Evolutionary conservation across 2,329 filamentous ascomycete genomes (phyloP).

Genomic region (Microcyclospora pomicola): DNA sequence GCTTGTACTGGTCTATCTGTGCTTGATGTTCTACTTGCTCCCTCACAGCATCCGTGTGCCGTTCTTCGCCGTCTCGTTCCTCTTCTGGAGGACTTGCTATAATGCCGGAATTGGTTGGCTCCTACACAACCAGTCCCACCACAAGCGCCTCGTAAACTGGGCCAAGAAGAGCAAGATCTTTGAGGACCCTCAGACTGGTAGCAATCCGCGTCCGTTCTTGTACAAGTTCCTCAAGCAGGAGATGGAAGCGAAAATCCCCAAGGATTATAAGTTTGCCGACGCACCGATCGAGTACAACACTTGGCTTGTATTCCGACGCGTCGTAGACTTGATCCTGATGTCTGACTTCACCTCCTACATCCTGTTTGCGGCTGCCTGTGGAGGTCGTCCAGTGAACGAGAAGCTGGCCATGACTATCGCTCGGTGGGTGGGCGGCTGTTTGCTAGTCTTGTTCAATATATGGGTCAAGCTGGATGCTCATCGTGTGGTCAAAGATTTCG

Average conservation of each 20-base stretch:
- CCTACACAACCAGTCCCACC: slow-evolving; percentile 77
- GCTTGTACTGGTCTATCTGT: slow-evolving; percentile 59
- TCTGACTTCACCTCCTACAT: slow-evolving; percentile 97
- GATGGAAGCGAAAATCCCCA: slow-evolving; percentile 84
- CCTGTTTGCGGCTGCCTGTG: slow-evolving; percentile 84
- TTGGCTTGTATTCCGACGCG: slow-evolving; percentile 88
- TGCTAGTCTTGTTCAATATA: slow-evolving; percentile 81
- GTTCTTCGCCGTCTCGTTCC: slow-evolving; percentile 67
- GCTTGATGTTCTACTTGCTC: slow-evolving; percentile 58
- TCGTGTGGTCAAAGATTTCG: slow-evolving; percentile 94
- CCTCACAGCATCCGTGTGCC: slow-evolving; percentile 57
- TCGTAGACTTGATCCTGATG: slow-evolving; percentile 96
- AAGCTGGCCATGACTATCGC: slow-evolving; percentile 50
- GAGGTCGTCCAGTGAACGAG: slow-evolving; percentile 60
- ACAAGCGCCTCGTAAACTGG: slow-evolving; percentile 75
- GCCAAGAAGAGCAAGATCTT: slow-evolving; percentile 77
- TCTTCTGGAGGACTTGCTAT: slow-evolving; percentile 87
- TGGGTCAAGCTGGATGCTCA: slow-evolving; percentile 99
- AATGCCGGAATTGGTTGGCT: slow-evolving; percentile 89
- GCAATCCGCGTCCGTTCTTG: slow-evolving; percentile 68
- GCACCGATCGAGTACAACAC: slow-evolving; percentile 98
- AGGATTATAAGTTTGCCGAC: slow-evolving; percentile 85
- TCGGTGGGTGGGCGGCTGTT: slow-evolving; percentile 67
- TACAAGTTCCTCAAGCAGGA: slow-evolving; percentile 77
- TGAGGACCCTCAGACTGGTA: slow-evolving; percentile 64